Evolutionary conservation across 106 monocot genomes (phyloP), one percentile per base, ranked within the genome.

Genomic region (Hemerocallis citrina): DNA sequence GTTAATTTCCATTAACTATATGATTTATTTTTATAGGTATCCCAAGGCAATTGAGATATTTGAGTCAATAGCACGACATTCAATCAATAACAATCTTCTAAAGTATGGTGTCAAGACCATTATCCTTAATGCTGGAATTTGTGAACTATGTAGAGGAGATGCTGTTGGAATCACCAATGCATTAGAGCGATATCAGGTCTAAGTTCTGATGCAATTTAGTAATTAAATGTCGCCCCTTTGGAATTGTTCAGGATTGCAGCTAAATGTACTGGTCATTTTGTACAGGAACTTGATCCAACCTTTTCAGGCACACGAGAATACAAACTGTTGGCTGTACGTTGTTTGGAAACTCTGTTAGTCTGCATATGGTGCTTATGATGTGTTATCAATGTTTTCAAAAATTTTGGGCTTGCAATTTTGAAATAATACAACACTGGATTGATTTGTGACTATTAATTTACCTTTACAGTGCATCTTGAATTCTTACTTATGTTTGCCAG

Each of bases 41-140:
- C 83, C 79, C n/a, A 92, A 86, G 72, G 91, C 91, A 17, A 77
- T 81, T 46, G 79, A 92, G 45, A 83, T 92, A 46, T 86, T 75
- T 44, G 90, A 92, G 67, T 68, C 25, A 31, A 79, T 86, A 51
- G 91, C 86, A 52, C 66, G 74, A 7, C 79, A 83, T 12, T 80
- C 71, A 39, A 72, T 86, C 5, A 86, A 79, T 52, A 92, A 69
- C 57, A 86, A 74, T 67, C 83, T 92, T 48, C 63, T 92, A 6
- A 92, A 86, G 66, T 86, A 92, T 48, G 72, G 91, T 52, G 91
- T 83, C 4, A 92, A 83, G 71, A 80, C 86, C 1, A 66, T 80
- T 72, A 77, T 92, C 38, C 86, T 92, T 52, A 86, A 86, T 67
- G 82, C 91, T 1, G 91, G 86, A 10, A 71, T 92, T 58, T 92